phyloP scores from a whole-genome alignment of 2,329 filamentous ascomycete species.

The Didymellaceae sp. region DNA sequence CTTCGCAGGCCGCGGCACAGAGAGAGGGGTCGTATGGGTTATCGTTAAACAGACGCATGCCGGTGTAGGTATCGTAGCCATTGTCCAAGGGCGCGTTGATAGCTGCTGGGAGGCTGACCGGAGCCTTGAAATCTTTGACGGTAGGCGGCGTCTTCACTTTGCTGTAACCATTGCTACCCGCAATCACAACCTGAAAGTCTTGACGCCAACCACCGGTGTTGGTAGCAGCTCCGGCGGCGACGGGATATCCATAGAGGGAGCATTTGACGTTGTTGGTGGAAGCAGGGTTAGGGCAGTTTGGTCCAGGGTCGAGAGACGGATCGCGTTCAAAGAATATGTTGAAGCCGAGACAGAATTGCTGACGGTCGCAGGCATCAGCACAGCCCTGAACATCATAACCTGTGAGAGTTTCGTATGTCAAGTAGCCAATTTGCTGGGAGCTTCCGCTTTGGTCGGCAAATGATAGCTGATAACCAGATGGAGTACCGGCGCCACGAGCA shows the following conservation, averaged over 20 bases:
- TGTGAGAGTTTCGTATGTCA: constrained; percentile 32
- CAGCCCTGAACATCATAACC: constrained; percentile 1
- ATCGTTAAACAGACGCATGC: not conserved
- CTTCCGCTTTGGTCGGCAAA: constrained; percentile 27
- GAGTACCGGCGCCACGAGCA: constrained; percentile 20
- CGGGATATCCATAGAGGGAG: not conserved
- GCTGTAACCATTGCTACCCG: constrained; percentile 2
- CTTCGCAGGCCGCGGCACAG: constrained; percentile 5
- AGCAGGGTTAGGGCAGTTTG: not conserved
- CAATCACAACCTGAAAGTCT: constrained; percentile 5
- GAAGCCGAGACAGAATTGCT: not conserved
- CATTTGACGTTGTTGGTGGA: not conserved
- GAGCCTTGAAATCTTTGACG: not conserved
- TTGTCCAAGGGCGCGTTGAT: constrained; percentile 12
- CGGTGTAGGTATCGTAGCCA: constrained; percentile 4
- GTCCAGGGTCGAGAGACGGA: not conserved
- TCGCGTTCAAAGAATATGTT: constrained; percentile 10
- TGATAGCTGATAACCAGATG: constrained; percentile 24
- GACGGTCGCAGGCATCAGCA: not conserved
- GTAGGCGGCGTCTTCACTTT: not conserved
- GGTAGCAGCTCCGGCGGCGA: not conserved
- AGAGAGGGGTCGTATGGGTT: constrained; percentile 1
- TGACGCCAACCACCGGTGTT: constrained; percentile 6
- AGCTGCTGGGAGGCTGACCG: not conserved
- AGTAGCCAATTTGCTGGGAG: constrained; percentile 35